Evolutionary conservation across 441 rosid genomes (phyloP), one percentile per base, ranked within the genome.

Genomic region (Pelargonium fulgidum): DNA sequence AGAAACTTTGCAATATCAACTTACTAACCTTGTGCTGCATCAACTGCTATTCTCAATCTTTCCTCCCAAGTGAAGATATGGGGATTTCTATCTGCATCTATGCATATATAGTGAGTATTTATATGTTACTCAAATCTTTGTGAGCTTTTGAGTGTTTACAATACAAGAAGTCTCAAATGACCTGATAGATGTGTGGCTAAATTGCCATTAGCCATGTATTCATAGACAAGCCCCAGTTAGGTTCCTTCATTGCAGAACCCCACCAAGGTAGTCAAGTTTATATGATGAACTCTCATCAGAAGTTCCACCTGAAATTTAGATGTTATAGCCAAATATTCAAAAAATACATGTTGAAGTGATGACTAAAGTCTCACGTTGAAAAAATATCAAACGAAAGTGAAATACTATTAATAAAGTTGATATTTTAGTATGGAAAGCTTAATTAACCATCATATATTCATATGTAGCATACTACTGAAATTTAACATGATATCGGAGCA

Each of bases 171-270:
- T 11, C 42, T 4, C 7, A 65, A 11, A 3, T 4, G 6, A 65
- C 68, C 54, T 66, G 68, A 66, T 29, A 66, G 12, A 22, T 66
- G 56, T 4, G 4, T 16, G 1, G 13, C 29, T 3, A 66, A 11
- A n/a, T 66, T 45, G 44, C 68, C 68, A 41, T 66, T 66, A 17
- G 52, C 24, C 68, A 66, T 66, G 33, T 66, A 66, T 16, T 66
- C 68, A 14, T 66, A 66, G 7, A 66, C 13, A 5, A 66, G 29
- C 11, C 50, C 68, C 68, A 42, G 44, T n/a, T 66, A 14, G 3
- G 39, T 17, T 3, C 11, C 12, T 41, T 66, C 68, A 42, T 41
- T 7, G 29, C 68, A 66, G 16, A 42, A 66, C 6, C 68, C 68
- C 13, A 44, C 11, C 1, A 66, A 24, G 16, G 58, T 4, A 19